A percentile compares a stretch with the other conserved stretches of the same genome.
Evolutionary conservation across 352 stramenopile species (phyloP).

Genomic region (Phytophthora constricta): DNA sequence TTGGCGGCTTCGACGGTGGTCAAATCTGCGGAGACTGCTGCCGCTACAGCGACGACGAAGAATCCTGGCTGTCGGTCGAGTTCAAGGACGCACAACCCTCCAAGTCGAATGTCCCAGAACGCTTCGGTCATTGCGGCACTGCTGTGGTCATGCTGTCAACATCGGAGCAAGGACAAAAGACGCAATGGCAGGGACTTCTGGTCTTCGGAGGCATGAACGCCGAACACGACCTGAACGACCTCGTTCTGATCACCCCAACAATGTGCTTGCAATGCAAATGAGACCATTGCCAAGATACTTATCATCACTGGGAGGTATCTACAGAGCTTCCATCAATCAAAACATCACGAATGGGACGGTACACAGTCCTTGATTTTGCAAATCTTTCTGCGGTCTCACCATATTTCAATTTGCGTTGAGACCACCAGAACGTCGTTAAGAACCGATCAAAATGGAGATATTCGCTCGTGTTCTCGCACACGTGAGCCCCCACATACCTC

Average conservation of each 20-base stretch:
- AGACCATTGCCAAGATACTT: too few relatives aligned
- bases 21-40: conserved; percentile 56
- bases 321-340: too few relatives aligned
- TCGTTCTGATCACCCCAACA: conserved; percentile 33
- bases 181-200: conserved; percentile 34
- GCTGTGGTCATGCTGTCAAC: conserved; percentile 18
- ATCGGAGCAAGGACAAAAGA: conserved; percentile 6
- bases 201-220: conserved; percentile 71
- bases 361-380: too few relatives aligned
- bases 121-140: conserved; percentile 61
- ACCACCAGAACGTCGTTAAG: conserved; percentile 44
- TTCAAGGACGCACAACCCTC: neutral
- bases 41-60: conserved; percentile 51
- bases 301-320: too few relatives aligned
- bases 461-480: conserved; percentile 34
- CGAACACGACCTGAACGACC: conserved; percentile 50
- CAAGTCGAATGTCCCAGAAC: conserved; percentile 14
- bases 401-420: conserved; percentile 21
- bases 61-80: conserved; percentile 45
- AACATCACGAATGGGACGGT: too few relatives aligned
- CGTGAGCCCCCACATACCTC: conserved; percentile 16
- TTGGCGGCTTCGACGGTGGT: conserved; percentile 61
- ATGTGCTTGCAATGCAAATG: too few relatives aligned
- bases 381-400: too few relatives aligned
- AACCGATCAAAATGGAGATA: conserved; percentile 28